These are phyloP conservation scores for Brettanomyces anomalus DNA, from an alignment of 805 yeast species.

Conservation along the genomic window DNA sequence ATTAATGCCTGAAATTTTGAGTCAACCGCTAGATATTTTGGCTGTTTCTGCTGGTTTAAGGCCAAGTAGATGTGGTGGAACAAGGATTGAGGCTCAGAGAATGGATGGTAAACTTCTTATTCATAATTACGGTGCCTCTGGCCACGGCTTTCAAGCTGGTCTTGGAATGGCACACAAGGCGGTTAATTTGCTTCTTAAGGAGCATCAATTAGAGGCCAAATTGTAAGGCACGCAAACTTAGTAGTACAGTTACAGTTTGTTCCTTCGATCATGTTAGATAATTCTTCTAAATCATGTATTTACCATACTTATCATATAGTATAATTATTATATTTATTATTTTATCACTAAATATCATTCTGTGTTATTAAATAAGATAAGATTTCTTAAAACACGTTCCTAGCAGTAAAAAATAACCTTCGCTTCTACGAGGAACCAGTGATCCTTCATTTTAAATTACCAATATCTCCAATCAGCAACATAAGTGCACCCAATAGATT, in stretches of 20 bases:
- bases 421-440: not conserved
- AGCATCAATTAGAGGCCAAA: not conserved
- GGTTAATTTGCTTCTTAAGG: conserved; percentile 22
- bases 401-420: not conserved
- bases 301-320: too few relatives aligned
- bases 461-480: conserved; percentile 51
- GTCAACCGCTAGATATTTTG: conserved; percentile 38
- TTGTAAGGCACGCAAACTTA: not conserved
- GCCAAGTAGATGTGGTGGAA: conserved; percentile 72
- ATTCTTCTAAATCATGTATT: too few relatives aligned
- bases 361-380: not conserved
- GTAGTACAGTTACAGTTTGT: too few relatives aligned
- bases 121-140: conserved; percentile 68
- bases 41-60: conserved; percentile 68
- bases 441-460: conserved; percentile 24
- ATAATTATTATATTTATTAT: not conserved
- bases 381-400: not conserved
- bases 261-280: too few relatives aligned
- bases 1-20: conserved; percentile 41
- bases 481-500: conserved; percentile 33
- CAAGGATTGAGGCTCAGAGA: conserved; percentile 51
- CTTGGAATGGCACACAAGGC: conserved; percentile 49
- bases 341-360: not conserved
- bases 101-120: conserved; percentile 37
- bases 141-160: conserved; percentile 62